A percentile compares a stretch with the other conserved stretches of the same genome.
Evolutionary conservation across 306 rosid genomes (phyloP).

Genomic region (Myrica gale): DNA sequence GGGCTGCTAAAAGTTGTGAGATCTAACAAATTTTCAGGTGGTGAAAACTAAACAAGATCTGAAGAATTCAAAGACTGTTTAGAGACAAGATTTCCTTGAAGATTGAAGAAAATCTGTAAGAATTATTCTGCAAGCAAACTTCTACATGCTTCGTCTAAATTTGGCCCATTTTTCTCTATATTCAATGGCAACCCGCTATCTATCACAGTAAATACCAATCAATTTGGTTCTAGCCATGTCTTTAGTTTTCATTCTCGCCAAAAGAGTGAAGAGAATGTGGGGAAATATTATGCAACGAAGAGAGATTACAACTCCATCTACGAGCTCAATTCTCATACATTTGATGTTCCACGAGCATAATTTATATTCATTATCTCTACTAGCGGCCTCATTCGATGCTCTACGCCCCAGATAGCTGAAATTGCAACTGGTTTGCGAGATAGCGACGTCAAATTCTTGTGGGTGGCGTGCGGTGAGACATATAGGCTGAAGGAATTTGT

Average conservation of each 20-base stretch:
- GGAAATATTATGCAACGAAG: too few relatives aligned
- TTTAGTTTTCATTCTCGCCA: conserved; percentile 57
- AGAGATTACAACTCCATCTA: conserved; percentile 21
- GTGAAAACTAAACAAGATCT: too few relatives aligned
- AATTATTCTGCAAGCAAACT: too few relatives aligned
- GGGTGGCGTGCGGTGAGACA: conserved; percentile 52
- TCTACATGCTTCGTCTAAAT: conserved; percentile 4
- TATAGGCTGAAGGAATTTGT: conserved; percentile 33
- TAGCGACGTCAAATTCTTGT: conserved; percentile 34
- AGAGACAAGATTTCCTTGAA: too few relatives aligned
- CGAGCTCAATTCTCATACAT: conserved; percentile 42
- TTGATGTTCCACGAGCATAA: conserved; percentile 30
- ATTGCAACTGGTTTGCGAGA: conserved; percentile 40
- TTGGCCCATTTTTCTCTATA: conserved; percentile 23
- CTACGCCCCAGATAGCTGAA: conserved; percentile 50
- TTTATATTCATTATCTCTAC: conserved; percentile 32
- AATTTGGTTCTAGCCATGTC: conserved; percentile 37
- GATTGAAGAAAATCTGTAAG: too few relatives aligned
- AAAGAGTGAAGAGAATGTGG: conserved; percentile 39
- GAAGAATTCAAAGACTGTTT: too few relatives aligned
- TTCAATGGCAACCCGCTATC: conserved; percentile 22
- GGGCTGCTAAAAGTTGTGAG: too few relatives aligned
- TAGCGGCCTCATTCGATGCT: conserved; percentile 40
- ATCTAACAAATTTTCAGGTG: too few relatives aligned
- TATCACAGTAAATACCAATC: conserved; percentile 24